Evolutionary conservation across 768 basidiomycete genomes (phyloP).

Genomic region (Lentinula sp.): DNA sequence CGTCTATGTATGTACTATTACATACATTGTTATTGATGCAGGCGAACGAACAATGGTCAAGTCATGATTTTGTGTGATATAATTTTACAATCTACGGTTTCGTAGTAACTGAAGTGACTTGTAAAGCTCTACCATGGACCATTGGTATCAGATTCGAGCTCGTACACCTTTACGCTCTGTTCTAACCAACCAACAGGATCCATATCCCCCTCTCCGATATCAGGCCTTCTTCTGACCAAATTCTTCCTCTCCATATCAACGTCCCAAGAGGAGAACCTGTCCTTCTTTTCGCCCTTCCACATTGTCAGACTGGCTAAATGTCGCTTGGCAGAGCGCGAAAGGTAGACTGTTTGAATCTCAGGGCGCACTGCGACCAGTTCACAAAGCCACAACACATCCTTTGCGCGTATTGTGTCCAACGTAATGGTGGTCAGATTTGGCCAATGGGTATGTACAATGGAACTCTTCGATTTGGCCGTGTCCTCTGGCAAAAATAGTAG

Average conservation of each 20-base stretch:
- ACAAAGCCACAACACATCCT: constrained; percentile 4
- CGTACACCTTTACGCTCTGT: background rate
- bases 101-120: too few relatives aligned
- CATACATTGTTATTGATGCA: too few relatives aligned
- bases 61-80: too few relatives aligned
- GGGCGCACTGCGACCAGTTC: constrained; percentile 3
- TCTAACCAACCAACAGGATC: background rate
- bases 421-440: constrained; percentile 3
- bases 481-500: background rate
- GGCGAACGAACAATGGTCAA: too few relatives aligned
- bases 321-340: constrained; percentile 2
- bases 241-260: background rate
- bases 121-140: too few relatives aligned
- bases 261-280: background rate
- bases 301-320: constrained; percentile 3
- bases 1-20: too few relatives aligned
- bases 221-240: background rate
- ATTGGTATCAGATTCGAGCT: background rate
- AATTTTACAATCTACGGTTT: too few relatives aligned
- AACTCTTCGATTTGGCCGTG: background rate
- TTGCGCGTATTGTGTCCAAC: constrained; percentile 1
- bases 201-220: background rate
- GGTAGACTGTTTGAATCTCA: constrained; percentile 3
- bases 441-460: background rate
- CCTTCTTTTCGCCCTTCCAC: background rate